These are phyloP conservation scores for Stephania cephalantha DNA, from an alignment of 164 flowering plant species.

Conservation along the genomic window DNA sequence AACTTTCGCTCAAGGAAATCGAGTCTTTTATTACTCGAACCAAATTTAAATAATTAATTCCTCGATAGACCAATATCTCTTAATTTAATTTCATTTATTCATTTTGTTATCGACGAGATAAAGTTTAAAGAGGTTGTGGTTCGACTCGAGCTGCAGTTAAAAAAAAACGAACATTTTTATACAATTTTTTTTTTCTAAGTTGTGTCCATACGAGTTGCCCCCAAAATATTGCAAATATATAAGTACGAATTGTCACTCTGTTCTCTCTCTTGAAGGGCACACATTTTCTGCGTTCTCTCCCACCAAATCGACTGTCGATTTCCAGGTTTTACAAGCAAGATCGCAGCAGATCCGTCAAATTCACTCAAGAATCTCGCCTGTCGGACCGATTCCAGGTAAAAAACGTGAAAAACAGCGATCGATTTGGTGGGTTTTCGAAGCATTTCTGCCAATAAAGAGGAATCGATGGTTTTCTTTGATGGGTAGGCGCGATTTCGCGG, in stretches of 20 bases:
- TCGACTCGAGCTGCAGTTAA: too few relatives aligned
- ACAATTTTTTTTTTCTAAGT: background rate
- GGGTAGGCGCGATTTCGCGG: background rate
- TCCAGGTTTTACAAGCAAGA: background rate
- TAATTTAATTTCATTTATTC: too few relatives aligned
- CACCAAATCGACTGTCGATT: constrained; percentile 3
- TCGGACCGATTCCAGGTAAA: background rate
- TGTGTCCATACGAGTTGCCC: background rate
- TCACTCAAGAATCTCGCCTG: background rate
- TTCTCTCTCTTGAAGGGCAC: background rate
- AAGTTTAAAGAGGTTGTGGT: too few relatives aligned
- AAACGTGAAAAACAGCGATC: background rate
- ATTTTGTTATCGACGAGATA: too few relatives aligned
- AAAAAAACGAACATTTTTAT: background rate
- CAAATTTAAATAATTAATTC: too few relatives aligned
- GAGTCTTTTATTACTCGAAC: too few relatives aligned
- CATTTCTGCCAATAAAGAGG: background rate
- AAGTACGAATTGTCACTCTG: background rate
- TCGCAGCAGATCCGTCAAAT: constrained; percentile 3
- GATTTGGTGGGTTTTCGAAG: background rate
- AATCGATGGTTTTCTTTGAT: background rate
- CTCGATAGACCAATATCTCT: background rate
- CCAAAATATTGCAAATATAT: background rate
- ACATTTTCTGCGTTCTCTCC: background rate
- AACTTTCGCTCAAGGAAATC: too few relatives aligned